Evolutionary conservation across 23 red algal species (phyloP).

Genomic region (Gracilariopsis chorda): DNA sequence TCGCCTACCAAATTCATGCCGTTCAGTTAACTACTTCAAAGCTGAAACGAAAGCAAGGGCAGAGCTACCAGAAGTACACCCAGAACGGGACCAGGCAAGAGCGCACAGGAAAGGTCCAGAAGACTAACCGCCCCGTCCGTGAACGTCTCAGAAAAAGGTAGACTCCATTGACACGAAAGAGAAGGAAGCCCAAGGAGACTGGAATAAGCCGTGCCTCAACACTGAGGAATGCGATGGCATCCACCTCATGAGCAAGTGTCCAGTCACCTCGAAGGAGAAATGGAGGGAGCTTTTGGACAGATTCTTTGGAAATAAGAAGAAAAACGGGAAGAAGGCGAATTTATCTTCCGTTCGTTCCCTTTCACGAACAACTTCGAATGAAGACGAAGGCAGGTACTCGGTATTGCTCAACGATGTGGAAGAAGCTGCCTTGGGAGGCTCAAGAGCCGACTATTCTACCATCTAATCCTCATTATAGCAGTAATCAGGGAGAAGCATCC

Average conservation of each 20-base stretch:
- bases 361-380: neutral
- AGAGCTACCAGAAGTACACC: too few species aligned
- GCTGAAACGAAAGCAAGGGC: too few species aligned
- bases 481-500: neutral
- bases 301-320: neutral
- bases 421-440: neutral
- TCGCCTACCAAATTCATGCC: too few species aligned
- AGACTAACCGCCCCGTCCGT: too few species aligned
- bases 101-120: too few species aligned
- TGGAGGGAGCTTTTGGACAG: neutral
- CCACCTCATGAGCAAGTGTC: neutral
- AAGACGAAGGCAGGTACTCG: neutral
- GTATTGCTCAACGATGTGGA: neutral
- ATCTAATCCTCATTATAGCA: neutral
- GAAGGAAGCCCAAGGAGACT: neutral
- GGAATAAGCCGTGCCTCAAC: constrained; percentile 8
- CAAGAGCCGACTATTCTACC: neutral
- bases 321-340: constrained; percentile 11
- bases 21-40: too few species aligned
- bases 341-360: neutral
- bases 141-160: too few species aligned
- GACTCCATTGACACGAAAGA: too few species aligned
- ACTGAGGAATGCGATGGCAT: neutral
- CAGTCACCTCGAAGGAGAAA: neutral
- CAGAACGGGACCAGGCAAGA: too few species aligned